Conservation (phyloP, 495 filamentous ascomycete genomes). For the Evernia prunastri region DNA sequence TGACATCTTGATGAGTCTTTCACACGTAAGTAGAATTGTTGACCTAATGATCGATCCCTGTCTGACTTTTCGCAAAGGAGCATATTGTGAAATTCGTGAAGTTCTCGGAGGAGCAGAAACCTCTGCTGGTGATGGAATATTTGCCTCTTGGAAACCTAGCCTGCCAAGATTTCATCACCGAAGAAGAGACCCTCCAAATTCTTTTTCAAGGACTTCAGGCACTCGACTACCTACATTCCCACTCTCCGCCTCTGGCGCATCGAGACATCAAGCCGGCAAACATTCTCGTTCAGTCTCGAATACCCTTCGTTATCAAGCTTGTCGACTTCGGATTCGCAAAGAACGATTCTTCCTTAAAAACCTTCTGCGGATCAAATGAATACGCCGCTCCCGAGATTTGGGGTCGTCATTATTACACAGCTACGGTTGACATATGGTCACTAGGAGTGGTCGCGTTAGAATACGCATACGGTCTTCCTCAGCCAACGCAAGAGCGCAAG, state of each 20-base stretch:
- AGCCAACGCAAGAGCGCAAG: background rate
- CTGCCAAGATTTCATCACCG: slow-evolving; percentile 11
- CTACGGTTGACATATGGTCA: slow-evolving; percentile 15
- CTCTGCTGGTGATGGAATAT: slow-evolving; percentile 12
- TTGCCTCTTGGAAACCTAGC: slow-evolving; percentile 10
- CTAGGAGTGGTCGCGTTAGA: slow-evolving; percentile 15
- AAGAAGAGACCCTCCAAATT: slow-evolving; percentile 9
- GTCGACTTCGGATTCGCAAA: background rate
- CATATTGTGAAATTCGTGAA: slow-evolving; percentile 13
- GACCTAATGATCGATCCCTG: slow-evolving; percentile 10
- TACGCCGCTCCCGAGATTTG: too few relatives aligned
- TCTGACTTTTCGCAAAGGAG: slow-evolving; percentile 3
- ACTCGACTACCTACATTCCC: slow-evolving; percentile 9
- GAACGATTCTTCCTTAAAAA: too few relatives aligned
- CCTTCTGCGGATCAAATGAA: too few relatives aligned
- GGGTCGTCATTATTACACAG: slow-evolving; percentile 11
- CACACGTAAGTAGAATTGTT: slow-evolving; percentile 12
- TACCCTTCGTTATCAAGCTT: slow-evolving; percentile 7
- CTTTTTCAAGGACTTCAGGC: slow-evolving; percentile 11
- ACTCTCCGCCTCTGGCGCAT: slow-evolving; percentile 11
- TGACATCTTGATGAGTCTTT: slow-evolving; percentile 9
- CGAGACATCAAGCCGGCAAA: slow-evolving; percentile 10
- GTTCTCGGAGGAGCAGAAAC: slow-evolving; percentile 13
- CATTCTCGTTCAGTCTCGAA: slow-evolving; percentile 6
- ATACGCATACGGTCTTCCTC: slow-evolving; percentile 14